Evolutionary conservation across 345 rosid species (phyloP).

Genomic region (Ceriops tagal): DNA sequence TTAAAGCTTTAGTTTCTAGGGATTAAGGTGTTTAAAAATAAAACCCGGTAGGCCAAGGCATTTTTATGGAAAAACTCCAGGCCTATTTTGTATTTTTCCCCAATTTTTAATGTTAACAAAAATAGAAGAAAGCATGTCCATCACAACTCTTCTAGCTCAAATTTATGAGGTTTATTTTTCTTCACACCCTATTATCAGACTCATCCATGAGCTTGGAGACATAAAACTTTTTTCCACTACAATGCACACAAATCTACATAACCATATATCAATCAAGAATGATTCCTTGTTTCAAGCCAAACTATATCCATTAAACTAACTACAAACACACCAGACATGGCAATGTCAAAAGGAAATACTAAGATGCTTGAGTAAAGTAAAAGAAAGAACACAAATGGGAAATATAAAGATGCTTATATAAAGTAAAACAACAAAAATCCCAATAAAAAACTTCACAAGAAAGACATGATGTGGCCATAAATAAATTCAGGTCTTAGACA

Average conservation of each 20-base stretch:
- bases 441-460: background rate
- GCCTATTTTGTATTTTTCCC: too few species aligned
- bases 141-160: background rate
- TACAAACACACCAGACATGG: background rate
- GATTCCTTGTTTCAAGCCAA: background rate
- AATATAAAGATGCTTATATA: background rate
- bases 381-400: too few species aligned
- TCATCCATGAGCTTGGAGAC: too few species aligned
- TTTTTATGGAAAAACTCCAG: too few species aligned
- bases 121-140: background rate
- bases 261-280: background rate
- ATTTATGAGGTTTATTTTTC: background rate
- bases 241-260: background rate
- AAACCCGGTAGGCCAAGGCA: too few species aligned
- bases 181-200: too few species aligned
- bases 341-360: too few species aligned
- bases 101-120: background rate
- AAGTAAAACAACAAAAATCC: background rate
- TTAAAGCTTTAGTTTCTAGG: too few species aligned
- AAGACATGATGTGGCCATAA: background rate
- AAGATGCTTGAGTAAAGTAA: too few species aligned
- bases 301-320: background rate
- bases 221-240: too few species aligned
- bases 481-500: background rate
- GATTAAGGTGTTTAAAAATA: too few species aligned